A percentile compares a stretch with the other conserved stretches of the same genome.
Evolutionary conservation across 768 basidiomycete species (phyloP).

Genomic region (Mycena epipterygia): DNA sequence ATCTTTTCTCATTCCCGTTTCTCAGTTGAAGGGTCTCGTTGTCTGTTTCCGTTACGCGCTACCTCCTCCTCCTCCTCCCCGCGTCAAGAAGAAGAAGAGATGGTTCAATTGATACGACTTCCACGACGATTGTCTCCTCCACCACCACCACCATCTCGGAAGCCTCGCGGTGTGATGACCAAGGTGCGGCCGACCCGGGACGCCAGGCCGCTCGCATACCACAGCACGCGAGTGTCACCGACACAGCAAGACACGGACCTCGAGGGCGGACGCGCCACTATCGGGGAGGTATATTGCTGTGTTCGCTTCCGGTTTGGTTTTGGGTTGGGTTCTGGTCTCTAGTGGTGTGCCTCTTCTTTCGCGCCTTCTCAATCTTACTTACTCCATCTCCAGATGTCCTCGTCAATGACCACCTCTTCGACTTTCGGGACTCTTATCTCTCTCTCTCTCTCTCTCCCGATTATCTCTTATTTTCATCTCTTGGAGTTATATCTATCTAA

Average conservation of each 20-base stretch:
- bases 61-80: neutral
- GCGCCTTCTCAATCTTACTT: neutral
- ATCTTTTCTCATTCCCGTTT: no score
- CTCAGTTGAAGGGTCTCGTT: neutral
- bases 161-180: neutral
- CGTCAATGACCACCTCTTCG: neutral
- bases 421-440: neutral
- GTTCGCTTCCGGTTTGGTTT: conserved; percentile 4
- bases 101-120: neutral
- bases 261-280: conserved; percentile 25
- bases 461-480: neutral
- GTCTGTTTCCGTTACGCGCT: no score
- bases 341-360: neutral
- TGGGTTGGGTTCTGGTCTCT: neutral
- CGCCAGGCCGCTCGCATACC: neutral
- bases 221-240: neutral
- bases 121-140: neutral
- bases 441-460: neutral
- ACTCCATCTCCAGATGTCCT: neutral
- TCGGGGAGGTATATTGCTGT: conserved; percentile 7
- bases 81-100: neutral
- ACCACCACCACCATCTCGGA: neutral
- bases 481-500: no score
- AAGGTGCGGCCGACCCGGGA: neutral
- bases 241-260: conserved; percentile 10